These are phyloP conservation scores for Solanum chacoense DNA, from an alignment of 305 asterid species.

Conservation along the genomic window DNA sequence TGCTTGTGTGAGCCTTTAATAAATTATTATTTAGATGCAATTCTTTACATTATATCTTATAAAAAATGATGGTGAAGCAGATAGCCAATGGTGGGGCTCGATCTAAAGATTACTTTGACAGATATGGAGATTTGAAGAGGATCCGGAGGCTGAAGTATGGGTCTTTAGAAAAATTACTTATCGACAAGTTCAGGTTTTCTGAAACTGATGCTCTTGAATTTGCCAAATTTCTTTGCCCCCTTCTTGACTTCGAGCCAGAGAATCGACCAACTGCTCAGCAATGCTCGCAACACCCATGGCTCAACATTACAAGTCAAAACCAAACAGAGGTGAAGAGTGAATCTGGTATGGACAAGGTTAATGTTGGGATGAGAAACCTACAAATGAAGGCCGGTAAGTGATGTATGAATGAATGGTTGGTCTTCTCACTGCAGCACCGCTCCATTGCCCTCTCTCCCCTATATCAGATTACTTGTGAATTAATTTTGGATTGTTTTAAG, in stretches of 20 bases:
- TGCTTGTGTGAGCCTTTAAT: neutral
- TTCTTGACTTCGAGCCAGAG: conserved; percentile 81
- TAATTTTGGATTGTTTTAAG: conserved; percentile 7
- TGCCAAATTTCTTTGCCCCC: conserved; percentile 58
- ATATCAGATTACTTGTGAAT: conserved; percentile 30
- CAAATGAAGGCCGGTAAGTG: conserved; percentile 50
- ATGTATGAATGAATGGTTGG: conserved; percentile 18
- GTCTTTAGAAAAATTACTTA: conserved; percentile 57
- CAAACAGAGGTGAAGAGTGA: conserved; percentile 32
- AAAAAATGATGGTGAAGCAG: conserved; percentile 24
- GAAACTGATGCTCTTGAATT: conserved; percentile 56
- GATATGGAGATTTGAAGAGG: conserved; percentile 90
- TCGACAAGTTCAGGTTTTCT: conserved; percentile 56
- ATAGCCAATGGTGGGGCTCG: conserved; percentile 70
- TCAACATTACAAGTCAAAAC: conserved; percentile 18
- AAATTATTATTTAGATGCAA: neutral
- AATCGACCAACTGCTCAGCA: conserved; percentile 84
- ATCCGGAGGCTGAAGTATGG: conserved; percentile 71
- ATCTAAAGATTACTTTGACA: conserved; percentile 81
- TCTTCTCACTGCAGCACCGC: neutral
- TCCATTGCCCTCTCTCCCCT: conserved; percentile 8
- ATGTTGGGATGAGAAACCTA: conserved; percentile 42
- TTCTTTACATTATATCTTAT: neutral
- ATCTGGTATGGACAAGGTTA: conserved; percentile 40
- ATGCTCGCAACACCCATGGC: conserved; percentile 84